Evolutionary conservation across 2,329 filamentous ascomycete species (phyloP).

Genomic region (Colletotrichum sp.): DNA sequence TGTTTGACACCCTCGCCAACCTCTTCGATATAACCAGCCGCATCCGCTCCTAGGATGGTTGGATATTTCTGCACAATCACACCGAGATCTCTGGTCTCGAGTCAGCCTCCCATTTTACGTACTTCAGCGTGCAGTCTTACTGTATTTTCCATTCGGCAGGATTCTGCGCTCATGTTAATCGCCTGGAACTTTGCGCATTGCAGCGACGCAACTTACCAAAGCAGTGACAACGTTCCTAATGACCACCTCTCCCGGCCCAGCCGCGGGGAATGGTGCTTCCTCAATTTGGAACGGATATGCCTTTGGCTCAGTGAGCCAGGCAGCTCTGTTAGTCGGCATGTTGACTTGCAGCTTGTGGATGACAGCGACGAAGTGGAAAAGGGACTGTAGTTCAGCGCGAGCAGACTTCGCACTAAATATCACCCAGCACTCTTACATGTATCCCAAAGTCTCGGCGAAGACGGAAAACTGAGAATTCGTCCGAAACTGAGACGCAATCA

Average conservation of each 20-base stretch:
- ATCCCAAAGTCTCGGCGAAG: not conserved
- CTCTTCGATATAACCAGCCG: conserved; percentile 25
- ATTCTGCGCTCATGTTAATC: not conserved
- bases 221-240: conserved; percentile 21
- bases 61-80: not conserved
- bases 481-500: not conserved
- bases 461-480: not conserved
- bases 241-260: conserved; percentile 21
- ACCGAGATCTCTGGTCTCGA: fast-evolving
- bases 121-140: not conserved
- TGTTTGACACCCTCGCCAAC: conserved; percentile 23
- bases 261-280: not conserved
- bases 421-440: fast-evolving
- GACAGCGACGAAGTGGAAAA: not conserved
- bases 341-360: not conserved
- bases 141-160: not conserved
- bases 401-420: not conserved
- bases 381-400: fast-evolving
- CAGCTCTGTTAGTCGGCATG: not conserved
- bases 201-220: conserved; percentile 1
- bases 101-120: fast-evolving
- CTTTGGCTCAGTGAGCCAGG: not conserved
- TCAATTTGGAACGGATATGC: not conserved
- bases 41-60: conserved; percentile 19
- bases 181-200: too few relatives aligned